phyloP scores from a whole-genome alignment of 2,329 filamentous ascomycete genomes.

The Ilyonectria destructans region DNA sequence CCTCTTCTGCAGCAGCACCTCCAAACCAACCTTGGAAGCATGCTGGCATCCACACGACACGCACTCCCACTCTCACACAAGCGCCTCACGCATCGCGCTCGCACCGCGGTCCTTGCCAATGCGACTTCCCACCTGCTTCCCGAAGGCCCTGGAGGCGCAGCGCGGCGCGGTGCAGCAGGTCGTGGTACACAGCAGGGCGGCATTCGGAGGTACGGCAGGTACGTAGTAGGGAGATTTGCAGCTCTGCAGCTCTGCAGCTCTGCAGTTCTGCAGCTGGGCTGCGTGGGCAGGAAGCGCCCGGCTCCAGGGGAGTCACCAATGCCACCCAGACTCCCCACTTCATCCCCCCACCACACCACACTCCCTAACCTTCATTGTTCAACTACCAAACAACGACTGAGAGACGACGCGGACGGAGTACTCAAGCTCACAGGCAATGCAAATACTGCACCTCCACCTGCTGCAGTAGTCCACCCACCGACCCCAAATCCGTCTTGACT shows the following conservation, averaged over 20 bases:
- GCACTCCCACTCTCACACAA: not conserved
- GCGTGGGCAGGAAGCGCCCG: constrained; percentile 9
- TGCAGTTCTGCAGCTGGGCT: not conserved
- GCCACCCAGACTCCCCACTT: constrained; percentile 5
- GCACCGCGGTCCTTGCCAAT: not conserved
- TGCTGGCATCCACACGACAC: not conserved
- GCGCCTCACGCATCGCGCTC: not conserved
- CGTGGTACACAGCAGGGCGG: constrained; percentile 25
- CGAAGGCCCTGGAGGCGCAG: constrained; percentile 3
- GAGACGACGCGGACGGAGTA: not conserved
- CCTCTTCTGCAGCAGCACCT: constrained; percentile 19
- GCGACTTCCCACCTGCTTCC: not conserved
- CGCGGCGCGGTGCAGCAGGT: not conserved
- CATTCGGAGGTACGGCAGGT: constrained; percentile 8
- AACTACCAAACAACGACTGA: not conserved
- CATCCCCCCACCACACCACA: not conserved
- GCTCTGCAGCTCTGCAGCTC: too few relatives aligned
- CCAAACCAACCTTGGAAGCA: constrained; percentile 1
- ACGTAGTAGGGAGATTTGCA: too few relatives aligned
- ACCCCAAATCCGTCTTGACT: not conserved
- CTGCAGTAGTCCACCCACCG: not conserved
- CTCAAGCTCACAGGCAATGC: not conserved
- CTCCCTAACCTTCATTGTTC: not conserved
- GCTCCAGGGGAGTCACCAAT: constrained; percentile 6
- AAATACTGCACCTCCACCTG: not conserved